A percentile compares a stretch with the other conserved stretches of the same genome.
Conservation (phyloP, 1,139 yeast species). For the Diutina rugosa region DNA sequence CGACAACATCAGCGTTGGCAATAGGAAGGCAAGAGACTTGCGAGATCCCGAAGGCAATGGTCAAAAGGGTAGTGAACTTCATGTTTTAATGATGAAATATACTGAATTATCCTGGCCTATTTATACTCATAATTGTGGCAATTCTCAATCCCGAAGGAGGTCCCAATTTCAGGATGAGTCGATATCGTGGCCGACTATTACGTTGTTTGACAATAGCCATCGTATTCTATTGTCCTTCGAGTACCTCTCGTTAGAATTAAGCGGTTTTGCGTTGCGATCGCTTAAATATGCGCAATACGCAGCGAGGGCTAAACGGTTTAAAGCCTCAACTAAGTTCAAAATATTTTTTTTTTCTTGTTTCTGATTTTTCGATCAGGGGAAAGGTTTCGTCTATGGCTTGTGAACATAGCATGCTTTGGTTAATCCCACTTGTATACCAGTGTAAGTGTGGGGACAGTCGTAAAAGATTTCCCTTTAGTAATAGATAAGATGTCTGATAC, state of each 20-base stretch:
- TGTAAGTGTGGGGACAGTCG: background rate
- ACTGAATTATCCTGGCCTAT: background rate
- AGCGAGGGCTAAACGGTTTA: background rate
- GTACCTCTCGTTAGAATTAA: background rate
- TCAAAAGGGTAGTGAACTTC: background rate
- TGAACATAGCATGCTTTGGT: too few relatives aligned
- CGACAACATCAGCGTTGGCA: background rate
- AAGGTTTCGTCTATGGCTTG: too few relatives aligned
- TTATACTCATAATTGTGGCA: background rate
- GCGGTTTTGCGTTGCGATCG: background rate
- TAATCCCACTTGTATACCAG: background rate
- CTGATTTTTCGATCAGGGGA: too few relatives aligned
- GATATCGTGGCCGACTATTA: background rate
- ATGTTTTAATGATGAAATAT: background rate
- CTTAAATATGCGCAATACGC: background rate
- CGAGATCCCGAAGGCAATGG: background rate
- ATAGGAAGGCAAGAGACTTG: background rate
- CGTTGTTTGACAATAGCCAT: background rate
- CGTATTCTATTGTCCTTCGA: background rate
- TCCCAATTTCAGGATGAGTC: background rate
- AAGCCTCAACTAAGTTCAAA: background rate
- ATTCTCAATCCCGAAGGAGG: background rate
- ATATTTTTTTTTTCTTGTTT: too few relatives aligned
- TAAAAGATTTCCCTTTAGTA: background rate
- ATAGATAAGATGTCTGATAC: background rate